A percentile compares a stretch with the other conserved stretches of the same genome.
Conservation (phyloP, 1,139 yeast genomes). For the Scheffersomyces insectosa region DNA sequence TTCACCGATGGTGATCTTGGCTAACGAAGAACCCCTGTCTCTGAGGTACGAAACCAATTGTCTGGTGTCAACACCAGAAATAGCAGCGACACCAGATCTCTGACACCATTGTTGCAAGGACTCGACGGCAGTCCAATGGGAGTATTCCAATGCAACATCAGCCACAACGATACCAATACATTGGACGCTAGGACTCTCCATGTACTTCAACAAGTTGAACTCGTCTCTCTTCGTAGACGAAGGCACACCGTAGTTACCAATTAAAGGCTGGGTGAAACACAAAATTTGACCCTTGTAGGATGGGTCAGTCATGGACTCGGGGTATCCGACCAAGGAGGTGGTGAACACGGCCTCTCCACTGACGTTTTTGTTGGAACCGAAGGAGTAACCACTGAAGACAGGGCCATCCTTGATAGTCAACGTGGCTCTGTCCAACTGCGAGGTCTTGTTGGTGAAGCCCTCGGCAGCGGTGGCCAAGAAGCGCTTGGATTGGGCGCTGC, state of each 20-base stretch:
- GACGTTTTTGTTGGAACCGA: constrained; percentile 89
- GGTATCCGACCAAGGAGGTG: constrained; percentile 95
- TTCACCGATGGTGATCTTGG: constrained; percentile 85
- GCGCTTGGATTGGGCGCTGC: constrained; percentile 12
- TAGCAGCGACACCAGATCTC: constrained; percentile 94
- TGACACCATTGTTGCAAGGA: constrained; percentile 94
- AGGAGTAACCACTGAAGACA: constrained; percentile 86
- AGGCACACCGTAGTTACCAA: constrained; percentile 98
- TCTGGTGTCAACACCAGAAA: constrained; percentile 96
- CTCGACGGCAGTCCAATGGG: constrained; percentile 99
- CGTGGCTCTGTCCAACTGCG: constrained; percentile 75
- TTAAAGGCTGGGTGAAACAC: constrained; percentile 94
- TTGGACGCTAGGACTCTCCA: constrained; percentile 89
- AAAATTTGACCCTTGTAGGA: constrained; percentile 94
- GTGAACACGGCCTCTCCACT: constrained; percentile 98
- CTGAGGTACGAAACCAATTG: constrained; percentile 88
- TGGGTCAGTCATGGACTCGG: constrained; percentile 98
- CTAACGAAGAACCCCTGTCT: constrained; percentile 93
- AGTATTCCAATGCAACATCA: constrained; percentile 90
- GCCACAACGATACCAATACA: constrained; percentile 96
- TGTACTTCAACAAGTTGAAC: constrained; percentile 79
- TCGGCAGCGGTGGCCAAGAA: constrained; percentile 44
- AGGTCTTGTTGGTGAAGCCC: constrained; percentile 35
- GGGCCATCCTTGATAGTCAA: constrained; percentile 93
- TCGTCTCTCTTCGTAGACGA: constrained; percentile 78